These are phyloP conservation scores for Sechiopsis laciniata DNA, from an alignment of 306 rosid species.

Conservation along the genomic window DNA sequence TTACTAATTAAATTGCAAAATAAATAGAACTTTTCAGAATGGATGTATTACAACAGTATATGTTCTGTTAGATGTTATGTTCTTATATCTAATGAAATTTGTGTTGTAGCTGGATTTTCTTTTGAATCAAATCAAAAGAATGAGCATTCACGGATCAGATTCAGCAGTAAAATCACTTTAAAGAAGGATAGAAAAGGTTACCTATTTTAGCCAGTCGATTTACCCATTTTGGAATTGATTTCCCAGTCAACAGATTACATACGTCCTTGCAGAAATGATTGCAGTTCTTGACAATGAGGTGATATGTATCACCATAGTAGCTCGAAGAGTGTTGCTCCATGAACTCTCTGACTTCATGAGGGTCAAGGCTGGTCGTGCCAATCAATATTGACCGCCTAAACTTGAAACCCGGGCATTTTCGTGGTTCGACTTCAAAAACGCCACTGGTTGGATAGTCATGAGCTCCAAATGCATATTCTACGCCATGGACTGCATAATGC, in stretches of 20 bases:
- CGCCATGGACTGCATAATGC: constrained; percentile 68
- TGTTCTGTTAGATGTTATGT: background rate
- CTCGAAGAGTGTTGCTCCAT: constrained; percentile 68
- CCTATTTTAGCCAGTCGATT: constrained; percentile 92
- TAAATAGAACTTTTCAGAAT: background rate
- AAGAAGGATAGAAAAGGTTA: constrained; percentile 37
- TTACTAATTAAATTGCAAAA: background rate
- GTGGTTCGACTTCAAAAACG: constrained; percentile 96
- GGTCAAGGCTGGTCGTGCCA: constrained; percentile 72
- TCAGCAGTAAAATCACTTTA: background rate
- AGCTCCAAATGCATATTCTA: constrained; percentile 95
- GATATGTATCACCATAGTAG: constrained; percentile 89
- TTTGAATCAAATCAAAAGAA: background rate
- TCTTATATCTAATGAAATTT: background rate
- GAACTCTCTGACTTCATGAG: constrained; percentile 78
- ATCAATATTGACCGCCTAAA: constrained; percentile 82
- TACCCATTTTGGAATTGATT: constrained; percentile 93
- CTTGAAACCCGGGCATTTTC: constrained; percentile 94
- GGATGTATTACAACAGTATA: background rate
- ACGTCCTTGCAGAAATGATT: constrained; percentile 97
- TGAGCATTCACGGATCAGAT: background rate
- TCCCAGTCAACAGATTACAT: constrained; percentile 80
- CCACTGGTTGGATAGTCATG: constrained; percentile 94
- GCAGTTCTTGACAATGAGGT: constrained; percentile 89
- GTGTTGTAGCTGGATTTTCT: background rate